phyloP scores from a whole-genome alignment of 2,329 filamentous ascomycete species.

The Fusarium sp. region DNA sequence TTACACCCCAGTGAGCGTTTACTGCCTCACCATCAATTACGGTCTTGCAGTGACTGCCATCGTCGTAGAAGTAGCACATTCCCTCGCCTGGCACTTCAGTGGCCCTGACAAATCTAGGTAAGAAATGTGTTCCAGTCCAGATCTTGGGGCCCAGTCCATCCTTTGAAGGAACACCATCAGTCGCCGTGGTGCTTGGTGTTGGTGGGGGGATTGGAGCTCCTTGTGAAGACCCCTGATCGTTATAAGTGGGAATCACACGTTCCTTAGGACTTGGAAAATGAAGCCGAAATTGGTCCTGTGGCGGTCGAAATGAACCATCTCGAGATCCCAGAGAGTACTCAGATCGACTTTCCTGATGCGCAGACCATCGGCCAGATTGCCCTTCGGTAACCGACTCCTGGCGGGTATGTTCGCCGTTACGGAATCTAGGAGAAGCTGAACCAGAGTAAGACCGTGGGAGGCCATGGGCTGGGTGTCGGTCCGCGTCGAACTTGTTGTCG shows the following conservation, averaged over 20 bases:
- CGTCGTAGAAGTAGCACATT: constrained; percentile 86
- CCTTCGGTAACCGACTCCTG: constrained; percentile 51
- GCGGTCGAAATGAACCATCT: constrained; percentile 49
- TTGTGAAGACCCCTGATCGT: constrained; percentile 43
- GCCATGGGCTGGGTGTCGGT: constrained; percentile 49
- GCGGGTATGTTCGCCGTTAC: constrained; percentile 51
- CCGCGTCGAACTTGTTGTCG: constrained; percentile 57
- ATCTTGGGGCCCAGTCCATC: constrained; percentile 74
- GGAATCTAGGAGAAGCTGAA: constrained; percentile 57
- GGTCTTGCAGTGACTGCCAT: constrained; percentile 83
- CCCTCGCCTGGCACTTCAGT: constrained; percentile 81
- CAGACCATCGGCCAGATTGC: constrained; percentile 52
- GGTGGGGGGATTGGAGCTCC: constrained; percentile 43
- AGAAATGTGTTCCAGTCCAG: constrained; percentile 74
- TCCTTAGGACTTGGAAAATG: constrained; percentile 53
- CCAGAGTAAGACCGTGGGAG: constrained; percentile 52
- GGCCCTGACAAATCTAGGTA: constrained; percentile 72
- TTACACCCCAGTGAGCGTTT: constrained; percentile 92
- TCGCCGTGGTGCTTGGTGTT: constrained; percentile 45
- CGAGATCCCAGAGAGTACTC: constrained; percentile 60
- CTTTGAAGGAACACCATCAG: constrained; percentile 62
- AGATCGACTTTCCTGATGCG: constrained; percentile 54
- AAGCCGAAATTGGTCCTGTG: constrained; percentile 49
- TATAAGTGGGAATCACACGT: constrained; percentile 37
- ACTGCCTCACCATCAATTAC: constrained; percentile 87